Conservation (phyloP, 2,329 filamentous ascomycete genomes). For the Aspergillus transmontanensis region DNA sequence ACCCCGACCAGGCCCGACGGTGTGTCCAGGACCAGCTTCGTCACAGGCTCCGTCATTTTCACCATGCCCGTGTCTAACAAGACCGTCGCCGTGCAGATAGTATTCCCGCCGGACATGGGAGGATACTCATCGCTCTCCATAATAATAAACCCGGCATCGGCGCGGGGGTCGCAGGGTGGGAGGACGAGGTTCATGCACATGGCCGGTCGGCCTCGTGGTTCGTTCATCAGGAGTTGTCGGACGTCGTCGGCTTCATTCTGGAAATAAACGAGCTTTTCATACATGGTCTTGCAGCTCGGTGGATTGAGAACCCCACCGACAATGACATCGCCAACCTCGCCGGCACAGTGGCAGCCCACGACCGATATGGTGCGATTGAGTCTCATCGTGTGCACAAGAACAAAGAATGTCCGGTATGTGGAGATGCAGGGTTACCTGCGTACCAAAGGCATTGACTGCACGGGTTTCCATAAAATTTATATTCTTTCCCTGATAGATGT, state of each 20-base stretch:
- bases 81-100: slow-evolving; percentile 47
- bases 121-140: slow-evolving; percentile 51
- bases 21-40: slow-evolving; percentile 45
- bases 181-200: slow-evolving; percentile 46
- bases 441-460: neutral
- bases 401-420: neutral
- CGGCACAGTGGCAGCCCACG: slow-evolving; percentile 25
- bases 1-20: slow-evolving; percentile 47
- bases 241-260: slow-evolving; percentile 41
- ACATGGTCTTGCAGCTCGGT: slow-evolving; percentile 45
- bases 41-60: slow-evolving; percentile 47
- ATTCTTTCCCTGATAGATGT: neutral
- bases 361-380: slow-evolving; percentile 15
- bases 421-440: neutral
- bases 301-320: slow-evolving; percentile 50
- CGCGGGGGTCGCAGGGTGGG: slow-evolving; percentile 45
- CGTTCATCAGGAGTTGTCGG: slow-evolving; percentile 48
- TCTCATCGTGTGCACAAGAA: slow-evolving; percentile 40
- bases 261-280: slow-evolving; percentile 50
- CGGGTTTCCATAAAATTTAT: neutral
- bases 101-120: slow-evolving; percentile 50
- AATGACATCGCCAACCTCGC: slow-evolving; percentile 52
- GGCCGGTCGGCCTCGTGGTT: slow-evolving; percentile 47
- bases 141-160: slow-evolving; percentile 49
- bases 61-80: slow-evolving; percentile 52